Evolutionary conservation across 768 basidiomycete species (phyloP).

Genomic region (Aureoboletus auriporus): DNA sequence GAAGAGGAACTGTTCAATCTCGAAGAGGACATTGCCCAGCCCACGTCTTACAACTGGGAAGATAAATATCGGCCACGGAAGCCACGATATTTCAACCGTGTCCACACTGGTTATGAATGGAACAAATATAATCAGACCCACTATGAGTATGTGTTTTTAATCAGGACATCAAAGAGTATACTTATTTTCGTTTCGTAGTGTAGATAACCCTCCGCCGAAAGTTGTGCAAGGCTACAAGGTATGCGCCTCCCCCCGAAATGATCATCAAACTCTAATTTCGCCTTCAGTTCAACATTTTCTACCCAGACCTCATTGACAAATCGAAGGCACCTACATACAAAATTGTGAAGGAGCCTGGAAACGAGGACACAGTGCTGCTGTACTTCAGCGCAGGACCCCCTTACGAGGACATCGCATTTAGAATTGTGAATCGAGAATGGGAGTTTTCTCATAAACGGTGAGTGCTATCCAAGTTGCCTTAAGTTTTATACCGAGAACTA

Average conservation of each 20-base stretch:
- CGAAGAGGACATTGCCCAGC: conserved; percentile 81
- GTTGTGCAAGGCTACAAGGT: conserved; percentile 99
- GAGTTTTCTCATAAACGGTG: conserved; percentile 97
- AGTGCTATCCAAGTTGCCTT: conserved; percentile 8
- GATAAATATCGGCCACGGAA: conserved; percentile 98
- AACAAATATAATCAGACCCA: conserved; percentile 99
- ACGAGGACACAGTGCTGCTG: conserved; percentile 90
- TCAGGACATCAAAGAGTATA: not conserved
- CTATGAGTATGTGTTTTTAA: conserved; percentile 67
- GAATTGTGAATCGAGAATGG: conserved; percentile 97
- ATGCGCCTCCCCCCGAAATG: conserved; percentile 9
- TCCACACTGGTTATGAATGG: conserved; percentile 99
- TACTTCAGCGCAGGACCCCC: conserved; percentile 96
- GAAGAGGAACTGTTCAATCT: conserved; percentile 95
- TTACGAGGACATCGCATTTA: conserved; percentile 98
- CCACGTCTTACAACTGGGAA: conserved; percentile 93
- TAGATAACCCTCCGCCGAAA: conserved; percentile 98
- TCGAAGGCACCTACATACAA: conserved; percentile 96
- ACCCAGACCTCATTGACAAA: conserved; percentile 98
- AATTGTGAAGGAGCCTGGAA: conserved; percentile 89
- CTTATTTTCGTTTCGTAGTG: conserved; percentile 43
- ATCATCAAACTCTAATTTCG: conserved; percentile 9
- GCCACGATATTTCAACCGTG: conserved; percentile 97
- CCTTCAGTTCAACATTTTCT: conserved; percentile 89
- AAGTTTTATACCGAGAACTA: conserved; percentile 7